A percentile compares a stretch with the other conserved stretches of the same genome.
Evolutionary conservation across 2,329 filamentous ascomycete genomes (phyloP).

Genomic region (Trichoderma lentiforme): DNA sequence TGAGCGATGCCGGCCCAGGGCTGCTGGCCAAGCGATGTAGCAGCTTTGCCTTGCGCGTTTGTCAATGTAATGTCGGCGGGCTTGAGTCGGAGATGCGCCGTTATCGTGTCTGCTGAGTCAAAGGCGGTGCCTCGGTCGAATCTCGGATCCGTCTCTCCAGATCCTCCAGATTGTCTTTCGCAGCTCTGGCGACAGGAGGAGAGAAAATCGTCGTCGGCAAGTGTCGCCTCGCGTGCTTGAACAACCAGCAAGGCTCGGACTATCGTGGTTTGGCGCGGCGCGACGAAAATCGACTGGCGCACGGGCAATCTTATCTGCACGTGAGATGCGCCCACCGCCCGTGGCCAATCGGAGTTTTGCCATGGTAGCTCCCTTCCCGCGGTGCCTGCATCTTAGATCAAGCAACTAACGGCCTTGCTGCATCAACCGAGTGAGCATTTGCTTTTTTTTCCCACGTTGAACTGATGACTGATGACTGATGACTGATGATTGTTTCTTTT

Average conservation of each 20-base stretch:
- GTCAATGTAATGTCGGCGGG: not conserved
- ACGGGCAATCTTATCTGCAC: slow-evolving; percentile 21
- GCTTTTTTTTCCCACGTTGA: not conserved
- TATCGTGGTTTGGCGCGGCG: slow-evolving; percentile 23
- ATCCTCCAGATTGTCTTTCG: not conserved
- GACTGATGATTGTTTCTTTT: not conserved
- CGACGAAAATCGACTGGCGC: slow-evolving; percentile 22
- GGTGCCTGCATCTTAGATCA: slow-evolving; percentile 5
- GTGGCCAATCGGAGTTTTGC: slow-evolving; percentile 28
- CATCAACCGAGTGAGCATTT: not conserved
- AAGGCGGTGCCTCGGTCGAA: not conserved
- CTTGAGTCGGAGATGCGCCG: not conserved
- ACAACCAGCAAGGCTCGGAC: not conserved
- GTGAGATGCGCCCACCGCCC: slow-evolving; percentile 2
- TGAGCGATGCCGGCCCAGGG: not conserved
- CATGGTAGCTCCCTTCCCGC: slow-evolving; percentile 12
- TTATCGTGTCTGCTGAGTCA: not conserved
- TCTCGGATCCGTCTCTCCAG: not conserved
- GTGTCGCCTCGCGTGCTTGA: not conserved
- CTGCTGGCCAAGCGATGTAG: not conserved
- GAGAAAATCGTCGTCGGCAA: not conserved
- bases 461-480: not conserved
- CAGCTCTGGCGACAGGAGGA: not conserved
- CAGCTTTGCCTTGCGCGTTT: slow-evolving; percentile 2
- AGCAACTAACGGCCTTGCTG: not conserved